Evolutionary conservation across 2,329 filamentous ascomycete species (phyloP), one percentile per base, ranked within the genome.

Genomic region (Cladosporium sphaerospermum): DNA sequence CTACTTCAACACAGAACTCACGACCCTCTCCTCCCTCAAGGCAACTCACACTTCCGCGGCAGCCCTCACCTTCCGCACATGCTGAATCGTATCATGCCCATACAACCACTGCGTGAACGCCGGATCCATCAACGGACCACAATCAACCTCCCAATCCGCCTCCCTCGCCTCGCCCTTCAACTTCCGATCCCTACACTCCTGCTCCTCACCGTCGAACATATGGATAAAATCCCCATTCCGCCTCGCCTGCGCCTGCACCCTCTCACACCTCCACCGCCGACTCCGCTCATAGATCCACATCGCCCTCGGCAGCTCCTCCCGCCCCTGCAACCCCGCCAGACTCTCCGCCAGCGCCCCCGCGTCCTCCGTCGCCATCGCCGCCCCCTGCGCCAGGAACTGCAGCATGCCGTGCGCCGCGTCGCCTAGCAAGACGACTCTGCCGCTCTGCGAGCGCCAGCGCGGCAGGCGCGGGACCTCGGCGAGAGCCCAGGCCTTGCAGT

Each of bases 391-490:
- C 3, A 45, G 42, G 34, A 41, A 45, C 37, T 73, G 73, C 3
- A 74, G 60, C 61, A 65, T 70, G 1, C 68, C 65, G 58, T 72
- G 70, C 7, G 69, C 69, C 3, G 69, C 68, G 53, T 72, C 69
- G 1, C 70, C 69, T 13, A 71, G 65, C 33, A 71, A 45, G 9
- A 64, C 61, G 10, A 67, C 56, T 54, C 53, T 59, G 14, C 57
- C 59, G 19, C 64, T 64, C 14, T 47, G 64, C 68, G 69, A 73
- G 68, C 7, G 59, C 54, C 14, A 76, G 51, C 1, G 71, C 68
- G 46, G 75, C 71, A 36, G 71, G 55, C 55, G 76, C 73, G 33
- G 72, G 69, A 45, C 2, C 75, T 61, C 55, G 75, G 73, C 73
- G 72, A 78, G 0, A 76, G 61, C 2, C 68, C 70, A 4, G 75